Evolutionary conservation across 345 rosid genomes (phyloP).

Genomic region (Citrus sp.): DNA sequence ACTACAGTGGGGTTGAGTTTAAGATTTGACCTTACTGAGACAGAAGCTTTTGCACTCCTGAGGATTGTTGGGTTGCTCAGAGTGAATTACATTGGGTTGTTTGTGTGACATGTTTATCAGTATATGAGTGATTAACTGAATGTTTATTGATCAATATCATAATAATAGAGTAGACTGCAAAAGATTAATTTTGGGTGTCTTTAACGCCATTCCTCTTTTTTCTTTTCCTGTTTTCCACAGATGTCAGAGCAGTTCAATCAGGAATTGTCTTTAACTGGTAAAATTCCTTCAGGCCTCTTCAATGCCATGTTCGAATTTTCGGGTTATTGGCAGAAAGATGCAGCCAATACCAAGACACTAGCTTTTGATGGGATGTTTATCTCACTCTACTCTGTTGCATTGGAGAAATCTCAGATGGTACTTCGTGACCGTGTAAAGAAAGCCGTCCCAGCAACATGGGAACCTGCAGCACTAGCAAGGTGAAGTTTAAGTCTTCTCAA

Average conservation of each 20-base stretch:
- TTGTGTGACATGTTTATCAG: not conserved
- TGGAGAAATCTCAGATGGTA: constrained; percentile 77
- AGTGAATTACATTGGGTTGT: not conserved
- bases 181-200: not conserved
- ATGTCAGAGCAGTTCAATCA: constrained; percentile 98
- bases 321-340: constrained; percentile 91
- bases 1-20: not conserved
- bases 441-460: constrained; percentile 88
- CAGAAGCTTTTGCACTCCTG: not conserved
- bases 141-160: not conserved
- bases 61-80: not conserved
- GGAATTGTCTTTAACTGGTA: constrained; percentile 79
- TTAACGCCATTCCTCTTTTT: not conserved
- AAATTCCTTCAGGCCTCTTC: constrained; percentile 91
- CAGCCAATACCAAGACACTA: constrained; percentile 85
- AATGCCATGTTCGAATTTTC: constrained; percentile 89
- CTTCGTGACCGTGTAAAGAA: constrained; percentile 75
- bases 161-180: not conserved
- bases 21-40: not conserved
- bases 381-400: constrained; percentile 73
- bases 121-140: not conserved
- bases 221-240: constrained; percentile 31
- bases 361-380: constrained; percentile 91
- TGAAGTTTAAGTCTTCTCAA: constrained; percentile 17
- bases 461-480: constrained; percentile 92